Evolutionary conservation across 2,329 filamentous ascomycete species (phyloP).

Genomic region (Stagonosporopsis tanaceti): DNA sequence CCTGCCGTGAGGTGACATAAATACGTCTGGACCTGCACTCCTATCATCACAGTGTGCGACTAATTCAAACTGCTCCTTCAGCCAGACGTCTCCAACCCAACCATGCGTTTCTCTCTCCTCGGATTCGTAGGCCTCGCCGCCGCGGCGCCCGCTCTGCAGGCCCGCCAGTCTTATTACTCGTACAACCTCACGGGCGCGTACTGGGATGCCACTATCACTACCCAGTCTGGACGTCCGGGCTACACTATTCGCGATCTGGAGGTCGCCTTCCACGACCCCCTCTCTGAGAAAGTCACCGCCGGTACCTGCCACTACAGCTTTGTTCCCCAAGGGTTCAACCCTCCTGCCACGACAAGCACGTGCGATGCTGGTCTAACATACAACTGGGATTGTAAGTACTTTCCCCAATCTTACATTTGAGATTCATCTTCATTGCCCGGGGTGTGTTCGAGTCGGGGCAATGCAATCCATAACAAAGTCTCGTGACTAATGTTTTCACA

Average conservation of each 20-base stretch:
- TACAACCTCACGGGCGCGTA: constrained; percentile 17
- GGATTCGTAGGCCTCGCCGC: constrained; percentile 10
- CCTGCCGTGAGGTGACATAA: constrained; percentile 12
- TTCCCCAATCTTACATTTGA: not conserved
- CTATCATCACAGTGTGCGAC: not conserved
- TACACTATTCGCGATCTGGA: constrained; percentile 21
- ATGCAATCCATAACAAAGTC: not conserved
- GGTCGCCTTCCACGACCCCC: constrained; percentile 11
- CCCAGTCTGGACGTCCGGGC: constrained; percentile 20
- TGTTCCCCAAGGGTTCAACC: constrained; percentile 20
- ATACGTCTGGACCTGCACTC: not conserved
- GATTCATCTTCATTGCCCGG: too few species aligned
- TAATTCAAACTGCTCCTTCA: not conserved
- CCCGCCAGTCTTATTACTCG: not conserved
- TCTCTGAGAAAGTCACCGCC: not conserved
- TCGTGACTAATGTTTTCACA: not conserved
- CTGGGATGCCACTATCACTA: constrained; percentile 23
- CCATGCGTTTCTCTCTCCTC: constrained; percentile 18
- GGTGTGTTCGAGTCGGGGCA: too few species aligned
- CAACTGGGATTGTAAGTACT: constrained; percentile 21
- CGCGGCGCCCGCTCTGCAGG: constrained; percentile 3
- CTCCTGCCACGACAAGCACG: constrained; percentile 16
- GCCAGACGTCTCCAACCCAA: not conserved
- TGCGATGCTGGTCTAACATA: constrained; percentile 17
- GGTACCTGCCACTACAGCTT: constrained; percentile 26